Base-by-base conservation (phyloP, 495 filamentous ascomycete species). In the Thermothielavioides terrestris region DNA sequence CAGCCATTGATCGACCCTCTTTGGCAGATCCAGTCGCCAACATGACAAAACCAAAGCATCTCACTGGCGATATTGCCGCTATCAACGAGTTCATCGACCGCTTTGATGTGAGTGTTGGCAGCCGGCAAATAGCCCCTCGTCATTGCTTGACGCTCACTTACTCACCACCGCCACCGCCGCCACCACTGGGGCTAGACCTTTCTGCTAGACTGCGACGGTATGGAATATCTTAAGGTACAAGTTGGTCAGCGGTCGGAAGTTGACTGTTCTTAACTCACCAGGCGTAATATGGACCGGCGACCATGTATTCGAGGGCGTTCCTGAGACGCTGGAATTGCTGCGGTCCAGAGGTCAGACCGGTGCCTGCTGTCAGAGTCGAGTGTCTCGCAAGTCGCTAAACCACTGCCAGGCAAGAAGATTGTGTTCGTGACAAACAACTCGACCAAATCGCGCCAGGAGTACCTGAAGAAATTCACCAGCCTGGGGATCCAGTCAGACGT, bases 401-500 rank as follows among this genome's bases (percentile, higher is more conserved):
- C 41, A 14, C 22, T 10, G 8, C 4, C 23, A 92, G 89, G 87
- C 46, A 99, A 99, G 66, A 86, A 83, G 67, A 73, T 92, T 15
- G 82, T 99, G 50, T 99, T 99, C 63, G 92, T 99, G 38, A 97
- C 92, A 3, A 99, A 99, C 68, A 99, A 99, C 76, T 94, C 87
- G 64, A 97, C 92, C 23, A 97, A 97, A 64, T 95, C 91, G 15
- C 86, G 92, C 15, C 75, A 79, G 21, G 88, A 94, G 59, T 97
- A 97, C 68, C 81, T 83, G 65, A 89, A 90, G 69, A 97, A 96
- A 57, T 79, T 98, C 39, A 80, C 83, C n/a, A 68, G 63, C 20
- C 71, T 95, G 58, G 87, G 86, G 1, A 95, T 98, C 51, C 84
- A 86, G 0, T 81, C 81, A 54, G 74, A 76, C 43, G 78, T 74